These are phyloP conservation scores for Plectosphaerella sp. DNA, from an alignment of 2,329 filamentous ascomycete genomes.

Conservation along the genomic window DNA sequence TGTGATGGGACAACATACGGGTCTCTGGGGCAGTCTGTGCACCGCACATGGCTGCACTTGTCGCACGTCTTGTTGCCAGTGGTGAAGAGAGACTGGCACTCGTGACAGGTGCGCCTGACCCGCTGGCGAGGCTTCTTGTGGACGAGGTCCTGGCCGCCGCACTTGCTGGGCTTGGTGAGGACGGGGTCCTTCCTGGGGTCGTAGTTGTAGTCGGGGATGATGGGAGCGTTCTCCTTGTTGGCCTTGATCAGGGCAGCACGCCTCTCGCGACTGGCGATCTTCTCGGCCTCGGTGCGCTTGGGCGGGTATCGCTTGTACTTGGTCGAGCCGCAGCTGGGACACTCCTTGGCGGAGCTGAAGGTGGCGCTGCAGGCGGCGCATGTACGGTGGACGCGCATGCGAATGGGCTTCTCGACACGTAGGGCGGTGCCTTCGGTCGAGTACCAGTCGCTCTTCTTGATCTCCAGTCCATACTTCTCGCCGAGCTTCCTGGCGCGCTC, in stretches of 20 bases:
- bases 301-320: constrained; percentile 73
- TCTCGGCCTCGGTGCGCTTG: constrained; percentile 55
- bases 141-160: constrained; percentile 66
- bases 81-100: constrained; percentile 62
- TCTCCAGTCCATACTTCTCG: constrained; percentile 50
- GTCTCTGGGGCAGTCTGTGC: constrained; percentile 75
- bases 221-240: constrained; percentile 52
- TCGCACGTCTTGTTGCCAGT: constrained; percentile 58
- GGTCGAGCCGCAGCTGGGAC: constrained; percentile 73
- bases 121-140: constrained; percentile 69
- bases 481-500: constrained; percentile 53
- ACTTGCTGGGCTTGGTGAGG: constrained; percentile 60
- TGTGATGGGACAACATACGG: constrained; percentile 52
- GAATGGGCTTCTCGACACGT: constrained; percentile 70
- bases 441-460: constrained; percentile 50
- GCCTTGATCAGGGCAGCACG: constrained; percentile 47
- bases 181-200: constrained; percentile 41
- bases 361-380: constrained; percentile 78
- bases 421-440: constrained; percentile 49
- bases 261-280: constrained; percentile 46
- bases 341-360: constrained; percentile 70
- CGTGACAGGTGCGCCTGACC: constrained; percentile 71
- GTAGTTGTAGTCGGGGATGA: constrained; percentile 45
- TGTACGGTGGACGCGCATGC: constrained; percentile 71
- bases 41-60: constrained; percentile 68